Percentiles rank a stretch among this genome's conserved stretches.
Evolutionary conservation across 2,329 filamentous ascomycete species (phyloP).

Genomic region (Penicillium sp.): DNA sequence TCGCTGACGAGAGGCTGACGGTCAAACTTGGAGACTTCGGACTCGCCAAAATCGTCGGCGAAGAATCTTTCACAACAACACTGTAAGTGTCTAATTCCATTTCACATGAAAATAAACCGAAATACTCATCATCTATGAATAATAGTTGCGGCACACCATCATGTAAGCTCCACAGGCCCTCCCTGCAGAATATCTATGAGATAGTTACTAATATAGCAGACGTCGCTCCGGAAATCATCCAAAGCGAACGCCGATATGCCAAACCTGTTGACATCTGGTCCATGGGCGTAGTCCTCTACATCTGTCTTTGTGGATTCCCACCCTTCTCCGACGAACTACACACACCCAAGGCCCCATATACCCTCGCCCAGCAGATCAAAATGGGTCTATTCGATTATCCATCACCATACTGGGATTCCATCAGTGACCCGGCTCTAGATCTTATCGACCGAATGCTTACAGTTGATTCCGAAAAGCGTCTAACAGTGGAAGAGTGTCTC

Average conservation of each 20-base stretch:
- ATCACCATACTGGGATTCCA: slow-evolving; percentile 91
- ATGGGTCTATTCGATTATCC: slow-evolving; percentile 90
- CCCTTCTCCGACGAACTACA: slow-evolving; percentile 95
- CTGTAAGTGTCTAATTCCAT: slow-evolving; percentile 56
- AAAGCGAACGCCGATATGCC: slow-evolving; percentile 86
- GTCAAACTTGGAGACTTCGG: slow-evolving; percentile 97
- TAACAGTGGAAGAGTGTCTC: slow-evolving; percentile 87
- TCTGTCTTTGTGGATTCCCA: slow-evolving; percentile 94
- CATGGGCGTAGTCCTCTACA: slow-evolving; percentile 93
- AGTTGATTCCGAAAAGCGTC: slow-evolving; percentile 80
- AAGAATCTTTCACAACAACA: slow-evolving; percentile 96
- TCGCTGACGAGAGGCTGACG: slow-evolving; percentile 80
- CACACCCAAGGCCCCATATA: slow-evolving; percentile 79
- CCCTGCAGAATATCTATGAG: neutral
- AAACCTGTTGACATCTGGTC: slow-evolving; percentile 97
- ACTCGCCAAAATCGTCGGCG: slow-evolving; percentile 95
- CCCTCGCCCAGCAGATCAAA: slow-evolving; percentile 86
- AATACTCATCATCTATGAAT: neutral
- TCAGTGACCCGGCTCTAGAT: slow-evolving; percentile 85
- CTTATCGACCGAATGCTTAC: slow-evolving; percentile 94
- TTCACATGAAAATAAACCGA: neutral
- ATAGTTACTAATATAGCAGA: slow-evolving; percentile 52
- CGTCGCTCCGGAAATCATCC: slow-evolving; percentile 92
- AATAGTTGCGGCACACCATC: slow-evolving; percentile 81
- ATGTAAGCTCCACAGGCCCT: slow-evolving; percentile 54